These are phyloP conservation scores for Meredithiella fracta DNA, from an alignment of 2,329 filamentous ascomycete species.

Conservation along the genomic window DNA sequence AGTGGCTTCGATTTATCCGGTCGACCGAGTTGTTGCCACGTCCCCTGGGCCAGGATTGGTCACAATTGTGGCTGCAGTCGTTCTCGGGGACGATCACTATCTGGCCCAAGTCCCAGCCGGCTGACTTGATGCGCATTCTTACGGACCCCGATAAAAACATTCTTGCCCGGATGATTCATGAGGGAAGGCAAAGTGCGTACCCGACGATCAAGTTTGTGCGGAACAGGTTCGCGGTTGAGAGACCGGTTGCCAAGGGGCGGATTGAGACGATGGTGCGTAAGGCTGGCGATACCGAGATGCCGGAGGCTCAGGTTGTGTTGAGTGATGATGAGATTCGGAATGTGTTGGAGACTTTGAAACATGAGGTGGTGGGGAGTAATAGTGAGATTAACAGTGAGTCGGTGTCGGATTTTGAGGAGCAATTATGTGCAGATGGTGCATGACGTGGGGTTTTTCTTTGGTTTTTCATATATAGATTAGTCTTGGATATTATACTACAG, in stretches of 20 bases:
- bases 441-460: neutral
- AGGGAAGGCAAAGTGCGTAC: constrained; percentile 77
- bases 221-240: constrained; percentile 74
- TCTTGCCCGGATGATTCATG: constrained; percentile 74
- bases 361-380: constrained; percentile 16
- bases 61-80: constrained; percentile 84
- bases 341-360: constrained; percentile 23
- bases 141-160: constrained; percentile 62
- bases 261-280: constrained; percentile 32
- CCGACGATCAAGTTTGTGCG: constrained; percentile 82
- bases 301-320: constrained; percentile 25
- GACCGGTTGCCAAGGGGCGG: constrained; percentile 43
- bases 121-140: constrained; percentile 75
- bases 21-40: constrained; percentile 84
- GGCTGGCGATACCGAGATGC: constrained; percentile 35
- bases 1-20: constrained; percentile 90
- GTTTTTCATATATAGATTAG: neutral
- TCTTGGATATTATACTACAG: neutral
- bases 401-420: neutral
- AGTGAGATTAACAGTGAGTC: constrained; percentile 1
- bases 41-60: constrained; percentile 89
- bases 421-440: neutral
- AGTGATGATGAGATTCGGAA: constrained; percentile 43
- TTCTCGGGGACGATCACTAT: constrained; percentile 93
- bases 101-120: constrained; percentile 67